These are phyloP conservation scores for Tetrapisispora namnaoensis DNA, from an alignment of 805 yeast species.

Conservation along the genomic window DNA sequence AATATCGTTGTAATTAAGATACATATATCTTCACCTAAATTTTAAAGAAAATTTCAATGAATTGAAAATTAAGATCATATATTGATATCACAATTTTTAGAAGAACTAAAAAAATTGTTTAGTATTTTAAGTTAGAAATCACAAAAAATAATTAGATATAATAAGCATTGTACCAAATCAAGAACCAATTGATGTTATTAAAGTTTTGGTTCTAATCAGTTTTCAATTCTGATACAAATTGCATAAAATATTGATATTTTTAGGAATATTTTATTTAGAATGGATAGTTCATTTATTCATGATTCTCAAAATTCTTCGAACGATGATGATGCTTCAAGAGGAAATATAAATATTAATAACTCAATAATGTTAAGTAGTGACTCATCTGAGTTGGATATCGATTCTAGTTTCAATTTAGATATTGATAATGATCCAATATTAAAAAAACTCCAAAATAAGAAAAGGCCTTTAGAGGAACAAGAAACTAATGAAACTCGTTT, in stretches of 20 bases:
- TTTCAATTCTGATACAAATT: not conserved
- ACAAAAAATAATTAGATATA: too few relatives aligned
- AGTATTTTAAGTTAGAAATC: too few relatives aligned
- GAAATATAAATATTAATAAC: not conserved
- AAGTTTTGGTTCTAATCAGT: too few relatives aligned
- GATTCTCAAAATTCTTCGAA: conserved; percentile 2
- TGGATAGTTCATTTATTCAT: conserved; percentile 1
- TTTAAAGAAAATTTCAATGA: not conserved
- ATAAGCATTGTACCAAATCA: too few relatives aligned
- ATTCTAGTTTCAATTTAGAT: not conserved
- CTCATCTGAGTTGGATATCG: not conserved
- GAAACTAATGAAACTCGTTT: not conserved
- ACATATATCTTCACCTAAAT: not conserved
- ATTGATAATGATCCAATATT: not conserved
- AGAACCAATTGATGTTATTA: too few relatives aligned
- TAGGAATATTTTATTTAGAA: not conserved
- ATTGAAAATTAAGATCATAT: not conserved
- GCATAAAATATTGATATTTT: too few relatives aligned
- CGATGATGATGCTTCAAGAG: not conserved
- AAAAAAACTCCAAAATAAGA: not conserved
- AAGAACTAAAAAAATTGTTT: too few relatives aligned
- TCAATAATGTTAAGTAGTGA: not conserved
- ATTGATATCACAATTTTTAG: too few relatives aligned
- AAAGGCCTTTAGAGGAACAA: not conserved
- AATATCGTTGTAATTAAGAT: not conserved